Conservation (phyloP, 768 basidiomycete genomes). For the Lyophyllum shimeji region DNA sequence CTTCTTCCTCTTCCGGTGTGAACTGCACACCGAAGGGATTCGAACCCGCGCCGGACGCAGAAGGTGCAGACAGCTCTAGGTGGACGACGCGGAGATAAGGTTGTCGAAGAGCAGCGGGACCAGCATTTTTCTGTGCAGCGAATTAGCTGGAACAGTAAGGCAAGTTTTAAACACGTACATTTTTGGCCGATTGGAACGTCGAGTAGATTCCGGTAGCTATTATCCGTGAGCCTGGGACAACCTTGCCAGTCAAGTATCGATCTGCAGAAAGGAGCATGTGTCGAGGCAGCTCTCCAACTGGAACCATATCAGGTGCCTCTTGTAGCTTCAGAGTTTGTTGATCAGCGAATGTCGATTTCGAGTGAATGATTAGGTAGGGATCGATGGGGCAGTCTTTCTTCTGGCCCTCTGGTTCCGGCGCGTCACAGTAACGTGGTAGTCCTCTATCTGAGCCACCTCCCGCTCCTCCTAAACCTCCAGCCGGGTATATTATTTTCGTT, state of each 20-base stretch:
- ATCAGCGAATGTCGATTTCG: slow-evolving; percentile 92
- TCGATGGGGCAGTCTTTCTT: slow-evolving; percentile 95
- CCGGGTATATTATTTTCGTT: slow-evolving; percentile 74
- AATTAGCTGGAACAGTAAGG: background rate
- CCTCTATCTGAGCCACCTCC: slow-evolving; percentile 84
- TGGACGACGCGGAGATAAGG: slow-evolving; percentile 94
- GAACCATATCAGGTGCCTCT: slow-evolving; percentile 99
- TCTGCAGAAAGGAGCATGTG: slow-evolving; percentile 94
- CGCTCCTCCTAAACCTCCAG: slow-evolving; percentile 80
- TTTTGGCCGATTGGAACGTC: slow-evolving; percentile 88
- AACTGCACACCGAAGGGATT: slow-evolving; percentile 90
- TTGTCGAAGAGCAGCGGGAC: slow-evolving; percentile 87
- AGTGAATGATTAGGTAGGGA: slow-evolving; percentile 93
- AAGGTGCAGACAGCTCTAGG: slow-evolving; percentile 84
- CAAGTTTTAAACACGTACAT: slow-evolving; percentile 44
- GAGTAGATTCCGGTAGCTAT: slow-evolving; percentile 97
- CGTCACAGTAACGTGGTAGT: slow-evolving; percentile 86
- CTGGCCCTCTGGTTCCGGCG: slow-evolving; percentile 74
- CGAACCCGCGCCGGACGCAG: slow-evolving; percentile 62
- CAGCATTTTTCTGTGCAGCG: slow-evolving; percentile 62
- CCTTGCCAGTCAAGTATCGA: slow-evolving; percentile 86
- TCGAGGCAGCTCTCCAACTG: slow-evolving; percentile 94
- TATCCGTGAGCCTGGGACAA: slow-evolving; percentile 94
- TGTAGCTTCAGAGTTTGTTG: slow-evolving; percentile 96
- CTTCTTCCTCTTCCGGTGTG: slow-evolving; percentile 95